Evolutionary conservation across 371 early-diverging fungal genomes (phyloP), one percentile per base, ranked within the genome.

Genomic region (Mortierella sp.): DNA sequence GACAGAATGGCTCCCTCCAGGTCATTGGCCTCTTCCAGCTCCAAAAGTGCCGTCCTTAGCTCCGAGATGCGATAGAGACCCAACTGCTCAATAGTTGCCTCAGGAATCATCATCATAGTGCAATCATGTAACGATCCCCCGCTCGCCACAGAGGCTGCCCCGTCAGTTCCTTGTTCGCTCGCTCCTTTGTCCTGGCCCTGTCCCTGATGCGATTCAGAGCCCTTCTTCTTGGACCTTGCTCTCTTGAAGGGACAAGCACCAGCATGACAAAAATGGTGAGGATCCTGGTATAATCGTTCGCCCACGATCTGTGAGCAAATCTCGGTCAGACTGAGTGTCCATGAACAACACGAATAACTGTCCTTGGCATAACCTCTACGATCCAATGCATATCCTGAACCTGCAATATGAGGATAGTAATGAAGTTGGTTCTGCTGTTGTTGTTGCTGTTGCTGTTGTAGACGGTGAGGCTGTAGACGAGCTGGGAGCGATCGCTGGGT

Each of bases 271-370:
- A 59, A 79, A 28, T 69, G 70, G 28, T 79, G 79, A 11, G 66
- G 67, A 46, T 77, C 72, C 44, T 65, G 53, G 25, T 43, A 56
- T 7, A 77, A 56, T 43, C 56, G 57, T 26, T 72, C 72, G 0
- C 77, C 77, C 11, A 62, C 72, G 26, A 77, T 68, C 52, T 77
- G 77, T 7, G 72, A 64, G 21, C 77, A 77, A 12, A 77, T 68
- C 55, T 77, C 77, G 9, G 66, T 55, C 0, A 77, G 66, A 23
- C 66, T 68, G 23, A 72, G 65, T 3, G 77, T 72, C 77, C 77
- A 77, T 28, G 77, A 46, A 30, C 77, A 72, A 1, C 72, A 77
- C 0, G 77, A 72, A 46, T 77, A 77, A 25, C 77, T 77, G 51
- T 77, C 77, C 48, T 72, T 72, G 63, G 68, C 48, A 48, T 72